Percentiles rank a stretch among this genome's conserved stretches.
These are phyloP conservation scores for Tetragonia tetragonoides DNA, from an alignment of 148 eudicot genomes.

Conservation along the genomic window DNA sequence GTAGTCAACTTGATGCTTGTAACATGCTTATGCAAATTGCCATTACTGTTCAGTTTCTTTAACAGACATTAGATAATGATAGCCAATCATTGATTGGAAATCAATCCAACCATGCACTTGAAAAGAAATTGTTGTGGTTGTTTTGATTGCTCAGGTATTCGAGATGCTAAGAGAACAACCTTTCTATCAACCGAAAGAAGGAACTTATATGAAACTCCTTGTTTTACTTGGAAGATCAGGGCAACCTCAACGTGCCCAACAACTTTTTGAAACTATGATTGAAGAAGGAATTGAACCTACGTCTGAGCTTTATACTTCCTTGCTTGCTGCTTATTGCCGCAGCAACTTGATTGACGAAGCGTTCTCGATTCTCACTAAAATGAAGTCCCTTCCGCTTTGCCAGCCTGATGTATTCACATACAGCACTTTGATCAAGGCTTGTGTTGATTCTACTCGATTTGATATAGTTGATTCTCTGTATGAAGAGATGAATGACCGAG, in stretches of 20 bases:
- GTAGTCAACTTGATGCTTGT: background rate
- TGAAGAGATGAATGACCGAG: constrained; percentile 62
- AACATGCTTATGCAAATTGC: background rate
- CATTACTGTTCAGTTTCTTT: background rate
- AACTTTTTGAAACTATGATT: constrained; percentile 72
- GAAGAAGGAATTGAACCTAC: constrained; percentile 81
- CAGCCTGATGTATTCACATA: constrained; percentile 93
- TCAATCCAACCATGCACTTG: background rate
- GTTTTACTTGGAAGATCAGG: constrained; percentile 82
- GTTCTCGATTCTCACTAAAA: constrained; percentile 52
- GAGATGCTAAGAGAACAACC: constrained; percentile 88
- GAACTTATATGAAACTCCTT: constrained; percentile 89
- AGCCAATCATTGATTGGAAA: background rate
- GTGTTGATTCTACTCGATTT: constrained; percentile 65
- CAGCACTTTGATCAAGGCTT: constrained; percentile 79
- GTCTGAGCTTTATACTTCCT: constrained; percentile 70
- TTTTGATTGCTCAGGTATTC: constrained; percentile 55
- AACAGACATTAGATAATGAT: background rate
- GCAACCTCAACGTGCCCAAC: constrained; percentile 74
- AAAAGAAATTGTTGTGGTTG: background rate
- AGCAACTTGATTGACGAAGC: constrained; percentile 67
- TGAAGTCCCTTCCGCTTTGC: constrained; percentile 79
- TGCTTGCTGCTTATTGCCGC: constrained; percentile 81
- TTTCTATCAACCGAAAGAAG: constrained; percentile 89
- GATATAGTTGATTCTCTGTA: constrained; percentile 73